Evolutionary conservation across 768 basidiomycete genomes (phyloP), one percentile per base, ranked within the genome.

Genomic region (Lactifluus rugatus): DNA sequence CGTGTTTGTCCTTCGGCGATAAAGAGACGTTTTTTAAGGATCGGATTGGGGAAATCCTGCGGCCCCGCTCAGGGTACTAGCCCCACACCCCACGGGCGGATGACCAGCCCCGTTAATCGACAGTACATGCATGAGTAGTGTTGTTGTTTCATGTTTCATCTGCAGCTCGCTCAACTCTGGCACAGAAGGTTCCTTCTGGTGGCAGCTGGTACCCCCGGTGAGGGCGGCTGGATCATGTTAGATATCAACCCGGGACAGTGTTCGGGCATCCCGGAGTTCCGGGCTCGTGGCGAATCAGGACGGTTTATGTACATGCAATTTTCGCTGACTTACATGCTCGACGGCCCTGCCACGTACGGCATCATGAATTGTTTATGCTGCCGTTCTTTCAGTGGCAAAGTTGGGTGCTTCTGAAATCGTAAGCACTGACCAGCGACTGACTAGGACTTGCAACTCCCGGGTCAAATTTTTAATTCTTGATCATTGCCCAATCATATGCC

Each of bases 401-500:
- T 26, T 25, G 34, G 36, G 39, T 39, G 41, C 48, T 50, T 50
- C 21, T 10, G 17, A n/a, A 42, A 10, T 10, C 34, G 53, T 37
- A 50, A 49, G 19, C 21, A 19, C 34, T 25, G 39, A 59, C 42
- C 47, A 31, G 31, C 31, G 11, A 36, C 11, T 36, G 34, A 11
- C 11, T 13, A 14, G 11, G 34, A 36, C 34, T 31, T 39, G 37
- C 17, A 39, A 39, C 13, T 39, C 14, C 31, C 17, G 5, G 39
- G 19, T 32, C 28, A 9, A 5, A 10, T 5, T 34, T 10, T 34
- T 10, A 9, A 10, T 34, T 11, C 9, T 34, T 34, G 9, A 11
- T 34, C 48, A 60, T 50, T 44, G 23, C 48, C 21, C 46, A 6
- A 26, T 60, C 59, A 60, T 52, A 41, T 60, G 59, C 28, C 54